phyloP scores from a whole-genome alignment of 306 rosid genomes.

The Myrica gale region DNA sequence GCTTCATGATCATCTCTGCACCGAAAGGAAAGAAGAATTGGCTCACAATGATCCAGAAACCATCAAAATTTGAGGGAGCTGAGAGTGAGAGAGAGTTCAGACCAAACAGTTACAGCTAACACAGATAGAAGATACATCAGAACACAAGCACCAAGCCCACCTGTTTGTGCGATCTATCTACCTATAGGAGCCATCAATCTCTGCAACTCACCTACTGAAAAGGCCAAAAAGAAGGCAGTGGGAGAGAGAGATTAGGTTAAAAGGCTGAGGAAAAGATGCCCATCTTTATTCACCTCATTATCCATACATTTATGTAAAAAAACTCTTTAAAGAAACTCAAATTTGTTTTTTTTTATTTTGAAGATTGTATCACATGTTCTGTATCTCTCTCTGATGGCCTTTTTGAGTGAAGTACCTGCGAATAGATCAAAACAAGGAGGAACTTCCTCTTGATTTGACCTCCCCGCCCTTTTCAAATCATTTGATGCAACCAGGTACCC shows the following conservation, averaged over 20 bases:
- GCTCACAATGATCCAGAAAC: conserved; percentile 45
- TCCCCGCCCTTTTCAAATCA: conserved; percentile 57
- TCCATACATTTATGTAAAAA: conserved; percentile 44
- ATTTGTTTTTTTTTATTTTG: not conserved
- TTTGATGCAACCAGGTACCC: conserved; percentile 43
- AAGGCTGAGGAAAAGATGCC: conserved; percentile 58
- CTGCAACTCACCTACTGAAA: conserved; percentile 64
- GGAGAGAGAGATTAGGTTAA: conserved; percentile 46
- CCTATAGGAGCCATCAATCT: conserved; percentile 42
- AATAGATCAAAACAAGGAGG: conserved; percentile 52
- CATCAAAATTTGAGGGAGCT: conserved; percentile 29
- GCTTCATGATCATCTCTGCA: conserved; percentile 57
- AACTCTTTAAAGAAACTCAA: not conserved
- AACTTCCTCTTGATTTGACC: conserved; percentile 68
- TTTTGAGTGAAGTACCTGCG: conserved; percentile 65
- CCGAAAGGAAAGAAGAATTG: conserved; percentile 47
- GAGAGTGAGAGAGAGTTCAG: conserved; percentile 23
- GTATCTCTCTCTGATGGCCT: conserved; percentile 18
- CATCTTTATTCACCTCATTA: conserved; percentile 69
- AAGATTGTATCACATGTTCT: conserved; percentile 31
- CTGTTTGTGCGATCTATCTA: conserved; percentile 31
- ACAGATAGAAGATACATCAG: conserved; percentile 33
- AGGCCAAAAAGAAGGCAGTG: conserved; percentile 31
- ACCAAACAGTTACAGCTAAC: conserved; percentile 31
- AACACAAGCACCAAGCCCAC: conserved; percentile 40